phyloP scores from a whole-genome alignment of 2,329 filamentous ascomycete genomes.

The Cercospora brassicicola region DNA sequence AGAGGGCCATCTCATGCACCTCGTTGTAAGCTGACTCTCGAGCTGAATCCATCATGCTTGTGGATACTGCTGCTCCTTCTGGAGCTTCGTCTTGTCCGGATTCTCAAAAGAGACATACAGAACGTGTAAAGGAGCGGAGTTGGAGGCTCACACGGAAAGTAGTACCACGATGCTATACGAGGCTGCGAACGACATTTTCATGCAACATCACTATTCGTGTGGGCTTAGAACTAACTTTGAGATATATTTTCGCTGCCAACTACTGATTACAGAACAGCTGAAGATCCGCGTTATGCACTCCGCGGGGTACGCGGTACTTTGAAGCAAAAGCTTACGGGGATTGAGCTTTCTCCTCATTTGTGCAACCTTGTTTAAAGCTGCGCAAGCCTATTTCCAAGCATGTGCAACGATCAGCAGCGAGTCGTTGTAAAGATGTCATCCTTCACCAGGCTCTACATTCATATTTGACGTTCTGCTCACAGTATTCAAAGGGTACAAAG shows the following conservation, averaged over 20 bases:
- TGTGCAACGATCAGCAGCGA: background rate
- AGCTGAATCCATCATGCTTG: background rate
- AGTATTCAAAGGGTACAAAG: background rate
- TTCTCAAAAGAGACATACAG: no score
- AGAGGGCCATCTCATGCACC: no score
- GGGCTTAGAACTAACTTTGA: background rate
- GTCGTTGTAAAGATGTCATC: background rate
- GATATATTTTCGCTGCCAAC: background rate
- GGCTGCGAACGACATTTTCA: background rate
- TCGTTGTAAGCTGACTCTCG: no score
- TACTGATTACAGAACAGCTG: background rate
- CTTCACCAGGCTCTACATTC: background rate
- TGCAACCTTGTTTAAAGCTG: background rate
- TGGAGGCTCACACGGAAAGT: no score
- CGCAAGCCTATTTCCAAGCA: background rate
- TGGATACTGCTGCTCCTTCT: background rate
- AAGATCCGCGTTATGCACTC: background rate
- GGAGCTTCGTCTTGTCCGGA: no score
- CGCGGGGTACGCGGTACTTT: background rate
- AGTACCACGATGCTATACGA: background rate
- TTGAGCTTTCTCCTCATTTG: background rate
- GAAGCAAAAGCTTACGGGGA: background rate
- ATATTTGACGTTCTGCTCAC: background rate
- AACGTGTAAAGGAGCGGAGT: no score
- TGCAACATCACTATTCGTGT: background rate